Base-by-base conservation (phyloP, 2,329 filamentous ascomycete genomes). In the Penicillium nordicum region DNA sequence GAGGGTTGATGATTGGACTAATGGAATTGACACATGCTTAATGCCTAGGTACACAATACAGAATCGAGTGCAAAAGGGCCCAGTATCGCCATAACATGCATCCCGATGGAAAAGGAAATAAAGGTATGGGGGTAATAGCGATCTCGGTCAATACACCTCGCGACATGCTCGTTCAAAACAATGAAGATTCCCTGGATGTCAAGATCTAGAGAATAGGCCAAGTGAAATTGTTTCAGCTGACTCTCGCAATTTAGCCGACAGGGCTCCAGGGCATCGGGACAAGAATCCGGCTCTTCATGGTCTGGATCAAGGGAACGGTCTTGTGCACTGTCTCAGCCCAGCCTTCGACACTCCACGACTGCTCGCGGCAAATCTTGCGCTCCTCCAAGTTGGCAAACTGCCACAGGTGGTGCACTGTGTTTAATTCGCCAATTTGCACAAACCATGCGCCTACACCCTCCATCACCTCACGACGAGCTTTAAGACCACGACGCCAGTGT, bases 361-460 rank as follows among this genome's bases (percentile, higher is more conserved):
- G 86, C 81, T 99, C 94, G 63, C 94, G 85, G 63, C 92, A 85
- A 36, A 89, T 79, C 75, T 95, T 94, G 63, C 94, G 86, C 79
- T 97, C 94, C 76, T 97, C 92, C 58, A 99, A 78, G 74, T 99
- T 90, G 65, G 93, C 92, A 79, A 97, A 99, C 73, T 99, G 94
- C 94, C 94, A 99, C 23, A 99, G 82, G 73, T 97, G 93, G 75
- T 99, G 92, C 34, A 99, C 94, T 0, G 92, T 97, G 79, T 99
- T 99, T 61, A 99, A 82, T 52, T 97, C 93, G 59, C 94, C 94
- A 68, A 99, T 93, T 78, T 99, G 94, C 40, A 97, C 93, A 69
- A 99, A 99, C 94, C 94, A 99, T 7, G 94, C 94, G 32, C 93
- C 92, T 0, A 96, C 92, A 14, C 94, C 94, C 76, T 99, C 94